Percentiles rank a stretch among this genome's conserved stretches.
Evolutionary conservation across 1,284 basidiomycete species (phyloP).

Genomic region (Bjerkandera adusta): DNA sequence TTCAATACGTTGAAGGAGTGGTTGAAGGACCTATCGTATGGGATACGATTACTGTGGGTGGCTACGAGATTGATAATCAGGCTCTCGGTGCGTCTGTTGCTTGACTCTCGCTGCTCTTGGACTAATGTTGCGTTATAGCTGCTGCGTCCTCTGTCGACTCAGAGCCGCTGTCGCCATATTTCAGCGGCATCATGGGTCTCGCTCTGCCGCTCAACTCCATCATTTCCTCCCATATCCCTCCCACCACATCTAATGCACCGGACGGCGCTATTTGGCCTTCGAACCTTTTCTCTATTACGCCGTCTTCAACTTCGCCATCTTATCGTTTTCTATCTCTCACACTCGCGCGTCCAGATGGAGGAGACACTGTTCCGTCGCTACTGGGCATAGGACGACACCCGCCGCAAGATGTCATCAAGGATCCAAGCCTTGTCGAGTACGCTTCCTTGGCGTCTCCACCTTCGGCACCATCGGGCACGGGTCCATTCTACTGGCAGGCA

Average conservation of each 20-base stretch:
- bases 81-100: slow-evolving; percentile 49
- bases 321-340: slow-evolving; percentile 65
- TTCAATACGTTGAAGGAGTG: slow-evolving; percentile 57
- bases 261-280: slow-evolving; percentile 64
- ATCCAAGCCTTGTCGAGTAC: slow-evolving; percentile 56
- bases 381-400: slow-evolving; percentile 71
- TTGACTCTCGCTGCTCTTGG: slow-evolving; percentile 1
- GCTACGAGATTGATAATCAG: slow-evolving; percentile 56
- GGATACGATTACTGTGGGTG: slow-evolving; percentile 58
- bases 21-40: slow-evolving; percentile 63
- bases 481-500: slow-evolving; percentile 57
- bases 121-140: slow-evolving; percentile 42
- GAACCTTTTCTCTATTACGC: slow-evolving; percentile 66
- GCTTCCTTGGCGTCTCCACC: slow-evolving; percentile 38
- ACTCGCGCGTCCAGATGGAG: slow-evolving; percentile 62
- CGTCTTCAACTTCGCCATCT: slow-evolving; percentile 44
- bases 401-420: slow-evolving; percentile 37
- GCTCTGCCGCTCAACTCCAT: slow-evolving; percentile 65
- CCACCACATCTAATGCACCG: slow-evolving; percentile 43
- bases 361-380: slow-evolving; percentile 52
- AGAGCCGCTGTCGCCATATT: slow-evolving; percentile 53
- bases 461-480: slow-evolving; percentile 25
- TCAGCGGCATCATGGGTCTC: slow-evolving; percentile 69
- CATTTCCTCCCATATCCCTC: slow-evolving; percentile 49
- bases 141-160: slow-evolving; percentile 48